phyloP scores from a whole-genome alignment of 1,284 basidiomycete species.

The Puccinia triticina region DNA sequence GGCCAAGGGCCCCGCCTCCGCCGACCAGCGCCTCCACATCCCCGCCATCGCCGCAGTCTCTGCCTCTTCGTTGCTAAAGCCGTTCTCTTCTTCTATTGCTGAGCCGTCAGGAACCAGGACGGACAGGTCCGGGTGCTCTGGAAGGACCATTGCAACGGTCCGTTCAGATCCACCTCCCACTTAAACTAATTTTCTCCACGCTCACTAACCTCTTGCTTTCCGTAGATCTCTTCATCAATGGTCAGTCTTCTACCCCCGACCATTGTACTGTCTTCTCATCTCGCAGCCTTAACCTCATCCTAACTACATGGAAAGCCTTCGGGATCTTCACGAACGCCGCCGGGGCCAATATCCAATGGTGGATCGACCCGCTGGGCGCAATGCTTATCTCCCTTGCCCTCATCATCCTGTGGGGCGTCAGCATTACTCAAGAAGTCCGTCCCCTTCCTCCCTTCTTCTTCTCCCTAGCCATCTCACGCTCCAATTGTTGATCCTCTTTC shows the following conservation, averaged over 20 bases:
- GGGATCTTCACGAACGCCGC: slow-evolving; percentile 63
- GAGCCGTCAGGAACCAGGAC: slow-evolving; percentile 73
- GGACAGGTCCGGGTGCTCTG: slow-evolving; percentile 91
- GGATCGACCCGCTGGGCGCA: slow-evolving; percentile 63
- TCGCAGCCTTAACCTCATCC: background rate
- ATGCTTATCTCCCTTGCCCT: slow-evolving; percentile 73
- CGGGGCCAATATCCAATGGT: slow-evolving; percentile 83
- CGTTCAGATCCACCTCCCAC: background rate
- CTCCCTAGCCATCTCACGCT: too few species aligned
- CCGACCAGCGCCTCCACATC: slow-evolving; percentile 1
- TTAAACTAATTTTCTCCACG: background rate
- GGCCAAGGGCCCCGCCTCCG: background rate
- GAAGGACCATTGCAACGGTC: slow-evolving; percentile 73
- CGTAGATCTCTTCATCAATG: slow-evolving; percentile 46
- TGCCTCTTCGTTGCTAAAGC: slow-evolving; percentile 68
- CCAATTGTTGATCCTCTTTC: background rate
- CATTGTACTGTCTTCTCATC: background rate
- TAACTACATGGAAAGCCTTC: slow-evolving; percentile 5
- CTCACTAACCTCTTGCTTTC: background rate
- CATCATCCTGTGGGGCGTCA: slow-evolving; percentile 72
- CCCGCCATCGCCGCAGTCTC: slow-evolving; percentile 42
- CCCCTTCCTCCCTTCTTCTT: too few species aligned
- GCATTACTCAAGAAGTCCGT: slow-evolving; percentile 46
- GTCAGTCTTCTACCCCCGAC: slow-evolving; percentile 25
- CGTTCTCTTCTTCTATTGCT: slow-evolving; percentile 82